Evolutionary conservation across 2,329 filamentous ascomycete species (phyloP), one percentile per base, ranked within the genome.

Genomic region (Aspergillus piperis): DNA sequence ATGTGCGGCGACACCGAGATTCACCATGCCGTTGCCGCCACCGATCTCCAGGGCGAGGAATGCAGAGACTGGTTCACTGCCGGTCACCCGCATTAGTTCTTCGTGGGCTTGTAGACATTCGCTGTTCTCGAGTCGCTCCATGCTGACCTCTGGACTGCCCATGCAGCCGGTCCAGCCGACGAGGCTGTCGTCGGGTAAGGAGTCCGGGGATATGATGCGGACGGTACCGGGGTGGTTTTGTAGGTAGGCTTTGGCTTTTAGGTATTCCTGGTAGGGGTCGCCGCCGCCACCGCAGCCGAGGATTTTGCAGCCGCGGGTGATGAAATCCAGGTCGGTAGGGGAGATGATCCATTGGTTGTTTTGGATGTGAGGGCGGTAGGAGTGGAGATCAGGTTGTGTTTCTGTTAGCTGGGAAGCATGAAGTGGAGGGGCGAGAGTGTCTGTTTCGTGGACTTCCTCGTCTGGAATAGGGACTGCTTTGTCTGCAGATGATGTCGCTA

Each of bases 41-140:
- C 88, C 88, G 57, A 90, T 87, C 66, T 90, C 87, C 10, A 88
- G 71, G 1, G 84, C 81, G 62, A 89, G 84, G 13, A 62, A 59
- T 0, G 52, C 60, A 3, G 56, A 53, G 0, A 53, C 30, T 0
- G 32, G 17, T 0, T 38, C 27, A 3, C 25, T 25, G 1, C 23
- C 57, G 1, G 52, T 62, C 2, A 42, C 51, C 2, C 52, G 81
- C 71, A 83, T 85, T 10, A 88, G 75, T 66, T 84, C 84, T 3
- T 67, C 62, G 47, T 78, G 72, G 1, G 78, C 77, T 50, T 76
- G 68, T 4, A 75, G 70, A 6, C 74, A 76, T 69, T 88, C 85
- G 65, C 86, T 81, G 11, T 83, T 84, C 1, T 80, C 78, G 0
- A 87, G 79, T 66, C 86, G 85, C 73, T 89, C 86, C 59, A 86